These are phyloP conservation scores for Nymphaea colorata DNA, from an alignment of 164 flowering plant genomes.

Conservation along the genomic window DNA sequence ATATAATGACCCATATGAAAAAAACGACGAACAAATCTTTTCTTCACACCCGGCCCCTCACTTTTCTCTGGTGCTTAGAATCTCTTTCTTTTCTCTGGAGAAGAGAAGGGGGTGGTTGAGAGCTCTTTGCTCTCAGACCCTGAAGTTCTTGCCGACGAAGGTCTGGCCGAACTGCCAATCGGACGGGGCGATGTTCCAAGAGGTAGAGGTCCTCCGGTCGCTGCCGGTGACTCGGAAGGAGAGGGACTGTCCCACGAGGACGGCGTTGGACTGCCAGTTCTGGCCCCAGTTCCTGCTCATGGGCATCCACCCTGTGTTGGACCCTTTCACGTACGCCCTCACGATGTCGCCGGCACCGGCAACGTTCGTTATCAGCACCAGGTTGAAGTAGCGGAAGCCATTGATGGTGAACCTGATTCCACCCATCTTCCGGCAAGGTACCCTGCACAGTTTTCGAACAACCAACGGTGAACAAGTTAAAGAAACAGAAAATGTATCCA, in stretches of 20 bases:
- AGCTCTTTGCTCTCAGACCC: constrained; percentile 19
- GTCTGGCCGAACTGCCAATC: constrained; percentile 79
- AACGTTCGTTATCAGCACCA: constrained; percentile 55
- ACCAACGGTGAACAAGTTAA: background rate
- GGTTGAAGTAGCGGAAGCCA: constrained; percentile 56
- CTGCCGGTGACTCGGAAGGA: constrained; percentile 60
- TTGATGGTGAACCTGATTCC: constrained; percentile 63
- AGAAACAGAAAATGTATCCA: too few relatives aligned
- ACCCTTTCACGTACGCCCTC: constrained; percentile 41
- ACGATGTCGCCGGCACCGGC: constrained; percentile 71
- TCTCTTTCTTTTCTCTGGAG: too few relatives aligned
- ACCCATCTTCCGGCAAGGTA: constrained; percentile 57
- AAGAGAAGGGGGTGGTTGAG: too few relatives aligned
- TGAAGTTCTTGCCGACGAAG: constrained; percentile 54
- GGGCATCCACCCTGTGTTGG: constrained; percentile 50
- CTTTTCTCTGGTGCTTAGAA: too few relatives aligned
- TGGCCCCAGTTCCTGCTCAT: constrained; percentile 74
- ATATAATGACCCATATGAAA: background rate
- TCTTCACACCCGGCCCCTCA: too few relatives aligned
- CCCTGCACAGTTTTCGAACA: constrained; percentile 18
- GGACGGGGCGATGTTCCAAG: constrained; percentile 49
- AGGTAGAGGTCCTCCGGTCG: constrained; percentile 49
- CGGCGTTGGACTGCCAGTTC: constrained; percentile 59
- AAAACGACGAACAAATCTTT: background rate
- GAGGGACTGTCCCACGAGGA: constrained; percentile 54